Evolutionary conservation across 2,329 filamentous ascomycete species (phyloP), one percentile per base, ranked within the genome.

Genomic region (Beauveria bassiana): DNA sequence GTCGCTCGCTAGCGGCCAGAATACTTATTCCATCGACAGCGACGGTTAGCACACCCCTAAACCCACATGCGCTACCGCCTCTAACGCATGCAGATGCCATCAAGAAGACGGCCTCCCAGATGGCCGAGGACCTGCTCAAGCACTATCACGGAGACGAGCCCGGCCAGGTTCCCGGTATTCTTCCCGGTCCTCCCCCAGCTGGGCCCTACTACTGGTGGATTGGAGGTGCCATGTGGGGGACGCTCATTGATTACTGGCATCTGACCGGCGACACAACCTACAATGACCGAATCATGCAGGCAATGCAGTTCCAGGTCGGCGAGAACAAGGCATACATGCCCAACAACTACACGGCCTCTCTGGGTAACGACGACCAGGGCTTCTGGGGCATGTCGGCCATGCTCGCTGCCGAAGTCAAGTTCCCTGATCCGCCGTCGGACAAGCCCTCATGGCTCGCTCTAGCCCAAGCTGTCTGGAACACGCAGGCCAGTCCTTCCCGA

Each of bases 321-420:
- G 74, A 76, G 5, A 74, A 81, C 63, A 68, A 77, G 52, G 78
- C 85, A 67, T 86, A 80, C 70, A 82, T 83, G 78, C 84, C 83
- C 1, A 68, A 69, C 24, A 84, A 84, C 70, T 76, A 79, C 60
- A 81, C 81, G 0, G 72, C 74, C 6, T 78, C 77, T 1, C 72
- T 81, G 55, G 84, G 84, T 60, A 88, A 87, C 68, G 86, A 88
- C 65, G 86, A 88, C 67, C 86, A 88, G 72, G 82, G 78, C 12
- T 86, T 86, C 72, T 88, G 86, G 86, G 86, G 81, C 57, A 81
- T 88, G 80, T 87, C 62, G 77, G 84, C 62, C 75, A 87, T 86
- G 77, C 74, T 78, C 14, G 84, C 83, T 2, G 82, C 81, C 10
- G 84, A 86, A 67, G 71, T 78, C 59, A 79, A 79, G 46, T 86